Evolutionary conservation across 352 stramenopile genomes (phyloP).

Genomic region (Phytophthora uliginosa): DNA sequence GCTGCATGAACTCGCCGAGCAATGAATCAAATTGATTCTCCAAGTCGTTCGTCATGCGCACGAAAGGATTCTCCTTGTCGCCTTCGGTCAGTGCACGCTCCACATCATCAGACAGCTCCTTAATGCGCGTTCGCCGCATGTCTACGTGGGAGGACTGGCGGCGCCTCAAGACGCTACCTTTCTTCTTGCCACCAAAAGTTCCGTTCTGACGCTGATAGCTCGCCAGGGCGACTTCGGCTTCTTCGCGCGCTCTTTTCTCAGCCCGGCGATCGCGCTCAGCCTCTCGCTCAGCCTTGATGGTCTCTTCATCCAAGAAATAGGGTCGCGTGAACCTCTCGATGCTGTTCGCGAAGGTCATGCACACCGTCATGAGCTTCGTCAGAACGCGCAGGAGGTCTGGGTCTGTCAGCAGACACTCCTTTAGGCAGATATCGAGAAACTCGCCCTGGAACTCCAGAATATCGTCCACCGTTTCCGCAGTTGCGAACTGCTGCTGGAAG

Average conservation of each 20-base stretch:
- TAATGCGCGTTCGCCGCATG: slow-evolving; percentile 82
- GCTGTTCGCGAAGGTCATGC: slow-evolving; percentile 95
- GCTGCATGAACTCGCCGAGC: slow-evolving; percentile 90
- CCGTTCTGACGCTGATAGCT: slow-evolving; percentile 66
- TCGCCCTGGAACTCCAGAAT: slow-evolving; percentile 95
- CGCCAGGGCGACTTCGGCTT: slow-evolving; percentile 80
- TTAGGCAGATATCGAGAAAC: slow-evolving; percentile 97
- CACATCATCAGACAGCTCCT: slow-evolving; percentile 84
- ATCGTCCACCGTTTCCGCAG: slow-evolving; percentile 94
- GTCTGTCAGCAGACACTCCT: slow-evolving; percentile 98
- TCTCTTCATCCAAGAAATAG: slow-evolving; percentile 89
- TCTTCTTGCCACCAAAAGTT: slow-evolving; percentile 61
- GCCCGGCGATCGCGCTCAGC: slow-evolving; percentile 80
- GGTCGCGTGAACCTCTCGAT: slow-evolving; percentile 93
- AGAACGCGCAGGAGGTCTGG: slow-evolving; percentile 94
- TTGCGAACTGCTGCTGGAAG: slow-evolving; percentile 88
- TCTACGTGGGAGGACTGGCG: slow-evolving; percentile 83
- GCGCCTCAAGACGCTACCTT: slow-evolving; percentile 59
- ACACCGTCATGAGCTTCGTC: slow-evolving; percentile 98
- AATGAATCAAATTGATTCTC: slow-evolving; percentile 92
- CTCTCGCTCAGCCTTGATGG: slow-evolving; percentile 86
- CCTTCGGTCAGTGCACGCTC: slow-evolving; percentile 78
- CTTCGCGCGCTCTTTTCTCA: slow-evolving; percentile 82
- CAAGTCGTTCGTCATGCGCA: slow-evolving; percentile 80
- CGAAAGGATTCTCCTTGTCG: slow-evolving; percentile 79